Conservation (phyloP, 108 stramenopile genomes). For the Cyclotella atomus region DNA sequence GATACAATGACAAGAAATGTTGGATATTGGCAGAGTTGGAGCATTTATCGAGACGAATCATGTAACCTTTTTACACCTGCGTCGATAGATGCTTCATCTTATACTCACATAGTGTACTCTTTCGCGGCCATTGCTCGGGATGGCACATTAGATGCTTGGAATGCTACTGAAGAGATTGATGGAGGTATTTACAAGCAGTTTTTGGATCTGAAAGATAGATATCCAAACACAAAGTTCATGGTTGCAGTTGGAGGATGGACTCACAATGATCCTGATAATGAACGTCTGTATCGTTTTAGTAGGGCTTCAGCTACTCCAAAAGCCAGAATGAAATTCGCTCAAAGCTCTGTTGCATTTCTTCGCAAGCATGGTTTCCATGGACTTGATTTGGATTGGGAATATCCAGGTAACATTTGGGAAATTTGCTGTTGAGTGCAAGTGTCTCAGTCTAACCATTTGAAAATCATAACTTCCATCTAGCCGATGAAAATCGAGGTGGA, state of each 20-base stretch:
- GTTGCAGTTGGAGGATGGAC: constrained; percentile 54
- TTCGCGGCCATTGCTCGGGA: constrained; percentile 39
- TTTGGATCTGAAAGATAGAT: constrained; percentile 22
- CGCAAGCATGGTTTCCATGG: constrained; percentile 45
- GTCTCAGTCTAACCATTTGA: not conserved
- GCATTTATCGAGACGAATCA: constrained; percentile 42
- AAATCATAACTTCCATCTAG: not conserved
- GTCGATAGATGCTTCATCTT: constrained; percentile 49
- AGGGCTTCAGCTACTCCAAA: constrained; percentile 30
- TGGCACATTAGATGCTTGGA: constrained; percentile 44
- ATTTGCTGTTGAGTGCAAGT: not conserved
- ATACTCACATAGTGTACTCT: constrained; percentile 50
- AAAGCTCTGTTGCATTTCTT: constrained; percentile 43
- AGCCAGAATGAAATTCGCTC: constrained; percentile 37
- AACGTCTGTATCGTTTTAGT: constrained; percentile 46
- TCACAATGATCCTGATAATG: constrained; percentile 50
- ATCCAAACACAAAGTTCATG: constrained; percentile 30
- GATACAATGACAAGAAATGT: constrained; percentile 43
- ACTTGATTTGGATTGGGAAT: constrained; percentile 54
- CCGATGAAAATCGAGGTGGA: constrained; percentile 47
- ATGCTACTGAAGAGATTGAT: constrained; percentile 36
- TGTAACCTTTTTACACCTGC: constrained; percentile 45
- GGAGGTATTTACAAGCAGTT: constrained; percentile 36
- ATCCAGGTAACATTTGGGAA: constrained; percentile 21
- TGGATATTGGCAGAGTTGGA: constrained; percentile 58